Conservation (phyloP, 192 early-diverging fungal species). For the Entomortierella beljakovae region DNA sequence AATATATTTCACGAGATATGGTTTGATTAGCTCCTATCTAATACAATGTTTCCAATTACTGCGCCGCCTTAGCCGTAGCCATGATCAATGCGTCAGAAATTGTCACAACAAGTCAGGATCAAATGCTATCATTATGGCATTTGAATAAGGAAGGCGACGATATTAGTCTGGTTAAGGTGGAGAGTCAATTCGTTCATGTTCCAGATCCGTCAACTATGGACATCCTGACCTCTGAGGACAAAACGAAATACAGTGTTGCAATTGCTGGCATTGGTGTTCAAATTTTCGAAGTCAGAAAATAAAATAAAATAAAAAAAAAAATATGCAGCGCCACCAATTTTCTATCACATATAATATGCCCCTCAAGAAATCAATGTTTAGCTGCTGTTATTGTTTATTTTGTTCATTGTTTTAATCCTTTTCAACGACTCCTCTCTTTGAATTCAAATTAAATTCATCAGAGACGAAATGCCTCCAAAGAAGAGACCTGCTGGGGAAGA, state of each 20-base stretch:
- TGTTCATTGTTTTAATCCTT: background rate
- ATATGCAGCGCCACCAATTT: slow-evolving; percentile 3
- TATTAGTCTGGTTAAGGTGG: slow-evolving; percentile 20
- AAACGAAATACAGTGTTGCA: slow-evolving; percentile 24
- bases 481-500: slow-evolving; percentile 50
- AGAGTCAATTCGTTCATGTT: slow-evolving; percentile 69
- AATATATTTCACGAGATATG: background rate
- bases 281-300: slow-evolving; percentile 56
- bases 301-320: background rate
- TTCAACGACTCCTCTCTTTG: background rate
- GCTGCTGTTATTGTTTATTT: slow-evolving; percentile 4
- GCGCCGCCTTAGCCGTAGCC: slow-evolving; percentile 48
- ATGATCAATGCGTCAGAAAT: slow-evolving; percentile 49
- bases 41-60: background rate
- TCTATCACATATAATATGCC: background rate
- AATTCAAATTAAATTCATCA: slow-evolving; percentile 2
- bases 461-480: slow-evolving; percentile 52
- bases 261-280: slow-evolving; percentile 73
- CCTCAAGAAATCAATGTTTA: slow-evolving; percentile 1
- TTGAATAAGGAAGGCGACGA: slow-evolving; percentile 22
- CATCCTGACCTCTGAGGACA: slow-evolving; percentile 25
- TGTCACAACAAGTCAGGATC: slow-evolving; percentile 74
- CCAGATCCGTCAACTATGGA: slow-evolving; percentile 75
- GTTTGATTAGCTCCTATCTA: no score
- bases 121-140: slow-evolving; percentile 72